These are phyloP conservation scores for Pyrenophora tritici-repentis DNA, from an alignment of 2,329 filamentous ascomycete genomes.

Conservation along the genomic window DNA sequence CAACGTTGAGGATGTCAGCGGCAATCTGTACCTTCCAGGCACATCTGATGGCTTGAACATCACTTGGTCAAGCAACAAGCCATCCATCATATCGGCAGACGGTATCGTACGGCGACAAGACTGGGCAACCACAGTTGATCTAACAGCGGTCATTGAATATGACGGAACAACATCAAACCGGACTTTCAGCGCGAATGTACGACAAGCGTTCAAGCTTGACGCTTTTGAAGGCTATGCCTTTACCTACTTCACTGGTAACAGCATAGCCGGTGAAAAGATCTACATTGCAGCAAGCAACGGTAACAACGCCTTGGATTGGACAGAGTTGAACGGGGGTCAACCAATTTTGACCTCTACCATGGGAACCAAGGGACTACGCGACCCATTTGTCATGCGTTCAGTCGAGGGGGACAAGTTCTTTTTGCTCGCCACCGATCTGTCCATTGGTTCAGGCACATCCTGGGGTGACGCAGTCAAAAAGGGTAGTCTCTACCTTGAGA, in stretches of 20 bases:
- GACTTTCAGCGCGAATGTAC: slow-evolving; percentile 44
- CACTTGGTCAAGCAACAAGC: slow-evolving; percentile 47
- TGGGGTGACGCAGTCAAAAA: slow-evolving; percentile 56
- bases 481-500: slow-evolving; percentile 58
- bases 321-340: slow-evolving; percentile 55
- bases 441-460: slow-evolving; percentile 59
- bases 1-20: slow-evolving; percentile 48
- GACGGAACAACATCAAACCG: slow-evolving; percentile 29
- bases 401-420: slow-evolving; percentile 58
- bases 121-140: slow-evolving; percentile 33
- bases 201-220: slow-evolving; percentile 39
- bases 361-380: slow-evolving; percentile 58
- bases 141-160: slow-evolving; percentile 45
- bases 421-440: slow-evolving; percentile 59
- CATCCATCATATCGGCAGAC: slow-evolving; percentile 41
- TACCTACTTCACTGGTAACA: slow-evolving; percentile 57
- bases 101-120: slow-evolving; percentile 47
- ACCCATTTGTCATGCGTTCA: slow-evolving; percentile 60
- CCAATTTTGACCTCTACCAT: slow-evolving; percentile 53
- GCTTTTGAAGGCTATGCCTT: slow-evolving; percentile 56
- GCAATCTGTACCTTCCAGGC: slow-evolving; percentile 47
- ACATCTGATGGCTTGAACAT: slow-evolving; percentile 37
- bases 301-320: slow-evolving; percentile 59
- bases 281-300: slow-evolving; percentile 59
- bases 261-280: slow-evolving; percentile 56